phyloP scores from a whole-genome alignment of 345 rosid species.

The Lepidium africanum region DNA sequence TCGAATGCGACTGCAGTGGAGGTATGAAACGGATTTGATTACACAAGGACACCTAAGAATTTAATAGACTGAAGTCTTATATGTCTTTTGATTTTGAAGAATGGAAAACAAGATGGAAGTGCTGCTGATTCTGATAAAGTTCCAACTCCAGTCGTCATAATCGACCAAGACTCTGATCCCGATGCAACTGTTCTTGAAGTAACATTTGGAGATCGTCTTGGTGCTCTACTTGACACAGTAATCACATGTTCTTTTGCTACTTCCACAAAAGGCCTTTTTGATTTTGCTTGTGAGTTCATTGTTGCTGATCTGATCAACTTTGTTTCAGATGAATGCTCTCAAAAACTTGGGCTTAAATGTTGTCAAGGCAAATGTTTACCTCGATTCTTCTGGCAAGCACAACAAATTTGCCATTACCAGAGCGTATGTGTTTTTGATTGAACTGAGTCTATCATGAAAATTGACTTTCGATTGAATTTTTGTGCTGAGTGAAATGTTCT shows the following conservation, averaged over 20 bases:
- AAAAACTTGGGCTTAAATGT: constrained; percentile 93
- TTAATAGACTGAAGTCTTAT: neutral
- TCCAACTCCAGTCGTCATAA: constrained; percentile 90
- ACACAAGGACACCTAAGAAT: neutral
- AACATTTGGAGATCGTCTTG: constrained; percentile 97
- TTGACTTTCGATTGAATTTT: neutral
- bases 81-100: constrained; percentile 12
- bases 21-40: constrained; percentile 38
- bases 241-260: neutral
- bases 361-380: constrained; percentile 78
- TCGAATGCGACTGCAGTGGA: constrained; percentile 63
- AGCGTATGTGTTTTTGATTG: constrained; percentile 46
- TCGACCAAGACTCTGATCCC: constrained; percentile 89
- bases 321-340: constrained; percentile 76
- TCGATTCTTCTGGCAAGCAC: constrained; percentile 95
- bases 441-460: neutral
- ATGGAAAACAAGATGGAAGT: constrained; percentile 52
- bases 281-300: neutral
- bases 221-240: constrained; percentile 94
- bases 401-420: constrained; percentile 77
- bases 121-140: constrained; percentile 46
- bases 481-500: neutral
- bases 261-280: neutral
- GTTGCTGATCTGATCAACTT: neutral
- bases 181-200: constrained; percentile 83